Conservation (phyloP, 805 yeast genomes). For the Yarrowia sp. region DNA sequence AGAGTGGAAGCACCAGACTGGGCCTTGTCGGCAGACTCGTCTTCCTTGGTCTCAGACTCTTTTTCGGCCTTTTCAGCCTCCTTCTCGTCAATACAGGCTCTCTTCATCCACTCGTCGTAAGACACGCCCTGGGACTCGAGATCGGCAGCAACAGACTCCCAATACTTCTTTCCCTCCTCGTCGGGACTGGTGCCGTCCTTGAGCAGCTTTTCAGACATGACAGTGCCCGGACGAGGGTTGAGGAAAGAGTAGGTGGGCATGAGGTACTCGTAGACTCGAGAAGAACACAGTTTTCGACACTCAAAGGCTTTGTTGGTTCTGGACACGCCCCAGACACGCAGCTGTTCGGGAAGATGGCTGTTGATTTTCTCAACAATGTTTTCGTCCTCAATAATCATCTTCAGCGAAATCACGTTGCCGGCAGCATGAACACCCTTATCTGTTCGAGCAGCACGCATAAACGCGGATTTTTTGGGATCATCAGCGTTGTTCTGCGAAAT, state of each 20-base stretch:
- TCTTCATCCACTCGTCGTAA: constrained; percentile 28
- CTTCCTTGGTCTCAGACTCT: too few species aligned
- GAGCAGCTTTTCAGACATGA: constrained; percentile 59
- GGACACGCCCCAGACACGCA: constrained; percentile 89
- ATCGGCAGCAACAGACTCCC: constrained; percentile 50
- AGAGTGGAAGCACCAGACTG: neutral
- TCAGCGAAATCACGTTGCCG: constrained; percentile 82
- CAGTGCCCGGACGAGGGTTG: constrained; percentile 80
- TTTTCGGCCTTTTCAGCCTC: too few species aligned
- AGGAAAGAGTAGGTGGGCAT: constrained; percentile 87
- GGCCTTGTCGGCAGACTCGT: too few species aligned
- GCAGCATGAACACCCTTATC: constrained; percentile 99
- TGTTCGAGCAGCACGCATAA: constrained; percentile 62
- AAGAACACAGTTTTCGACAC: constrained; percentile 90
- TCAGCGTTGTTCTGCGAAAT: constrained; percentile 80
- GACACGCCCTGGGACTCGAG: constrained; percentile 43
- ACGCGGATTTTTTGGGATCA: constrained; percentile 82
- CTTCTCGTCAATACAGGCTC: constrained; percentile 36
- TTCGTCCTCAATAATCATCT: constrained; percentile 78
- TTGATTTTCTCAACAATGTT: constrained; percentile 74
- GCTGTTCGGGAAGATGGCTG: constrained; percentile 70
- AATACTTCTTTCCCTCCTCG: constrained; percentile 68
- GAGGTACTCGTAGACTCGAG: constrained; percentile 91
- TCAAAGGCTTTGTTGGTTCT: constrained; percentile 89
- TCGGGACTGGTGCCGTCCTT: constrained; percentile 57